Base-by-base conservation (phyloP, 805 yeast genomes). In the Saccharomycopsis amapae region DNA sequence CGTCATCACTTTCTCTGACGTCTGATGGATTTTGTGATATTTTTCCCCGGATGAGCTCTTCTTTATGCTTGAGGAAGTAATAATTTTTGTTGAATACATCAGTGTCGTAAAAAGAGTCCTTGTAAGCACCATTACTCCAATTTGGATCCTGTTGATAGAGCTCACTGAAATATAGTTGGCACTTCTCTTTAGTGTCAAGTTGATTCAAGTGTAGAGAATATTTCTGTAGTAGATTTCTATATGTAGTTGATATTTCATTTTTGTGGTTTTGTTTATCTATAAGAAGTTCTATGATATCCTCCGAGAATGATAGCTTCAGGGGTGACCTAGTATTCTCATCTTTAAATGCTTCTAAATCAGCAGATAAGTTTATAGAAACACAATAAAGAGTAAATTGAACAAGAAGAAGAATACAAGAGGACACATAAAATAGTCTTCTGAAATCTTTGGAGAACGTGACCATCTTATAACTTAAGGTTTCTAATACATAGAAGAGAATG, bases 91-190 rank as follows among this genome's bases (percentile, higher is more conserved):
- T 55, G 26, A 54, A 55, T 40, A 59, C 56, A 35, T 45, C 38
- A 10, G 53, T 38, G 15, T 51, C 37, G 40, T 59, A 58, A 2
- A 51, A 49, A 3, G 53, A 42, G 1, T 49, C 55, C 13, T 40
- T 32, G 44, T 54, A 56, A 20, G 55, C 57, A 1, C 55, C 42
- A 10, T 54, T 45, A 3, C 46, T 28, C 63, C 64, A 59, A 1
- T 32, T n/a, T 2, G 53, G 48, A 20, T 57, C 54, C 19, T 26
- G 17, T n/a, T 46, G 38, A 32, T 57, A 44, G 13, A 64, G 51
- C 33, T 53, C 55, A 17, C 55, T 49, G 45, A 64, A 64, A 53
- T 63, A 64, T 1, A 56, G 38, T 22, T 55, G 44, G 35, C 68
- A 64, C 36, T 58, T 56, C 15, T 61, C 59, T 13, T 54, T 45